Evolutionary conservation across 1,284 basidiomycete species (phyloP).

Genomic region (Marasmius oreades): DNA sequence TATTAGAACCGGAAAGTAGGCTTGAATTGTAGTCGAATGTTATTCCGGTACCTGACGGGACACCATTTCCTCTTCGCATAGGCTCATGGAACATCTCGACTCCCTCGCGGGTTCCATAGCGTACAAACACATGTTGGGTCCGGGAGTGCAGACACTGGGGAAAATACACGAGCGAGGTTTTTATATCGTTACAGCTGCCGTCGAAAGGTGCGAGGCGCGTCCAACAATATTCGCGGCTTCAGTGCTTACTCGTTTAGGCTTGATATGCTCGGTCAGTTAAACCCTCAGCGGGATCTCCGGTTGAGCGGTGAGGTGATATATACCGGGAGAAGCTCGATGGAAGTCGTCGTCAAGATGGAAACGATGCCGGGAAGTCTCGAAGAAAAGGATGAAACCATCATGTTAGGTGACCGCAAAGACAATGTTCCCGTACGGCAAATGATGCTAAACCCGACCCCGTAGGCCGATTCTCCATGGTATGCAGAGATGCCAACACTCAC

Average conservation of each 20-base stretch:
- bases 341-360: constrained; percentile 82
- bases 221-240: neutral
- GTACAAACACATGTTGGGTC: constrained; percentile 77
- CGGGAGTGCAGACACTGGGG: constrained; percentile 48
- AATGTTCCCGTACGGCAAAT: neutral
- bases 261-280: constrained; percentile 58
- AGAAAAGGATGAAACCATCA: constrained; percentile 53
- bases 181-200: constrained; percentile 80
- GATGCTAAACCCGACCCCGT: neutral
- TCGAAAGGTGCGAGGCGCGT: constrained; percentile 55
- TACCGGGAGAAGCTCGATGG: constrained; percentile 75
- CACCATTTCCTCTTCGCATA: constrained; percentile 19
- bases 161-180: constrained; percentile 60
- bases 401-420: constrained; percentile 49
- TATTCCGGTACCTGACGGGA: neutral
- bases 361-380: constrained; percentile 39
- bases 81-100: constrained; percentile 74
- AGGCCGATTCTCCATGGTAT: constrained; percentile 83
- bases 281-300: constrained; percentile 63
- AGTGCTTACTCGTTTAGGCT: constrained; percentile 35
- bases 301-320: constrained; percentile 80
- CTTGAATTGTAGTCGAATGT: neutral
- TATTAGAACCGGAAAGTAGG: constrained; percentile 61
- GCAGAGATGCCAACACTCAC: constrained; percentile 67
- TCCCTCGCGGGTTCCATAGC: constrained; percentile 80